Base-by-base conservation (phyloP, 1,284 basidiomycete genomes). In the Dichomitus squalens region DNA sequence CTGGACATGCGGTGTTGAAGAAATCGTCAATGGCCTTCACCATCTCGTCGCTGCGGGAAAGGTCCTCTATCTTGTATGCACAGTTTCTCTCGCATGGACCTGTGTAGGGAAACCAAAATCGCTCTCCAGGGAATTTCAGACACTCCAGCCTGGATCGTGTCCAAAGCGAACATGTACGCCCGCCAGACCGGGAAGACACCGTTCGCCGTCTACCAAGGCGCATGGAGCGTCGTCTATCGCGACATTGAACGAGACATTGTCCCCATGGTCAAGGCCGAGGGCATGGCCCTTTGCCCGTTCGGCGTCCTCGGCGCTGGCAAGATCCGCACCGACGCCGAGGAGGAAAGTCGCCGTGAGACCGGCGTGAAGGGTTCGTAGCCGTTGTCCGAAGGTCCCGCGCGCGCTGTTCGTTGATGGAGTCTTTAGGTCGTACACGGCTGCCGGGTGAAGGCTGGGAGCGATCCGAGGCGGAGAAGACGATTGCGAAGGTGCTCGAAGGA, bases 171-270 rank as follows among this genome's bases (percentile, higher is more conserved):
- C 67, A 74, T 75, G 50, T 85, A 84, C 59, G 84, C 84, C 16
- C 67, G 70, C 4, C 71, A 73, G 27, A 71, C 78, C 48, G 78
- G 75, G 6, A 73, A 79, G 68, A 76, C 80, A 1, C 82, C 77
- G 7, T 86, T 87, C 60, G 75, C 78, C 41, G 72, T 86, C 55
- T 87, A 84, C 66, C 83, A 86, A 68, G 85, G 83, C 25, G 62
- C 65, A 11, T 87, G 80, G 79, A 81, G 75, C 62, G 72, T 84
- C 48, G 68, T 79, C 55, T 61, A 73, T 35, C 75, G 83, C 46
- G 81, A 81, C 57, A 73, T 85, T 53, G 84, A 86, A 71, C 74
- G 82, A 12, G 84, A 86, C 18, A 80, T 87, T 60, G 76, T 87
- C 49, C 84, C 83, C 6, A 85, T 86, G 84, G 58, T 38, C 39